A percentile compares a stretch with the other conserved stretches of the same genome.
phyloP scores from a whole-genome alignment of 2,329 filamentous ascomycete species.

The Alternaria ventricosa region DNA sequence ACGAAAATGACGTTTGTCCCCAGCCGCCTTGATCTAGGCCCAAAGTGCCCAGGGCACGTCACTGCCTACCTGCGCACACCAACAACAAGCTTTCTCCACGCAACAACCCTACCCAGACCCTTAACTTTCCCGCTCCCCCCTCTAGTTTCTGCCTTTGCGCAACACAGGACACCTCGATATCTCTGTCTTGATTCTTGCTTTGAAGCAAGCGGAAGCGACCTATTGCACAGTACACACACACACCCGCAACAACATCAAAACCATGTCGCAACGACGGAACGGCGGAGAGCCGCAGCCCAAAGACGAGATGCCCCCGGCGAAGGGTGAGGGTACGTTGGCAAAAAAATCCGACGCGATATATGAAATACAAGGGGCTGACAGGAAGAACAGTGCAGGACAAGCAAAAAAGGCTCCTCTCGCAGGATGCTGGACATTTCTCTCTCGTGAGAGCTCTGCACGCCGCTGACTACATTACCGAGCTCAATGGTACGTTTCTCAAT shows the following conservation, averaged over 20 bases:
- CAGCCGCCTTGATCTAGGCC: background rate
- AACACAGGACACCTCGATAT: background rate
- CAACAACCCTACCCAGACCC: slow-evolving; percentile 1
- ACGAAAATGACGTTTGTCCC: slow-evolving; percentile 1
- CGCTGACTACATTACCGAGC: slow-evolving; percentile 81
- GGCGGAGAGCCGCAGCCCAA: slow-evolving; percentile 44
- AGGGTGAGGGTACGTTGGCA: slow-evolving; percentile 52
- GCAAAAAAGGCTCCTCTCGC: slow-evolving; percentile 74
- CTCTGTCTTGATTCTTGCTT: background rate
- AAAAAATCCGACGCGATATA: background rate
- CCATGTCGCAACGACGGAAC: slow-evolving; percentile 13
- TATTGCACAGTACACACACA: slow-evolving; percentile 24
- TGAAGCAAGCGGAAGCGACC: background rate
- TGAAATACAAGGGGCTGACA: slow-evolving; percentile 7
- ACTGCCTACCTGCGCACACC: background rate
- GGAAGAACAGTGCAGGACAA: slow-evolving; percentile 67
- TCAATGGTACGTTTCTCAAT: slow-evolving; percentile 64
- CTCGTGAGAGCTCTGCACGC: slow-evolving; percentile 70
- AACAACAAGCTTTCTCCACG: slow-evolving; percentile 1
- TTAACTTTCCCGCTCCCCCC: background rate
- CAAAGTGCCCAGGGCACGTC: background rate
- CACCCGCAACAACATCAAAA: background rate
- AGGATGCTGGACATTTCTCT: slow-evolving; percentile 74
- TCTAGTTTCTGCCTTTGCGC: background rate
- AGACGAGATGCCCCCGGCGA: slow-evolving; percentile 43